Percentiles rank a stretch among this genome's conserved stretches.
These are phyloP conservation scores for Pyrenochaeta sp. DNA, from an alignment of 2,329 filamentous ascomycete genomes.

Conservation along the genomic window DNA sequence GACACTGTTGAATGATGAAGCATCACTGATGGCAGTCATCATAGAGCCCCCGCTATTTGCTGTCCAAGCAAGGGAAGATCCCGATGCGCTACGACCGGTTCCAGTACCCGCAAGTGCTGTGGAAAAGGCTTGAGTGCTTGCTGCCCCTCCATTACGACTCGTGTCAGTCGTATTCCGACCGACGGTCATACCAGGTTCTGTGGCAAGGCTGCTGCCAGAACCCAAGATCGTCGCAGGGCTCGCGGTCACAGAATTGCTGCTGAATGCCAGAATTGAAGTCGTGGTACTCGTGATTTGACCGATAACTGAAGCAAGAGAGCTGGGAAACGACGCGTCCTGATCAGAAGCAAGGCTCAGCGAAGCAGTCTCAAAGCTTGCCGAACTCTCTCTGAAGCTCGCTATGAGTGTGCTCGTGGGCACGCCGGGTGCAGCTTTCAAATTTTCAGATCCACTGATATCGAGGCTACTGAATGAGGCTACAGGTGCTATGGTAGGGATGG, in stretches of 20 bases:
- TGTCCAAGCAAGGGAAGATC: background rate
- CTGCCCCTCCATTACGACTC: background rate
- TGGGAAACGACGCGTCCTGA: background rate
- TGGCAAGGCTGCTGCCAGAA: background rate
- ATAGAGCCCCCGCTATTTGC: background rate
- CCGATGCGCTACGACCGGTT: background rate
- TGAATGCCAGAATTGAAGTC: background rate
- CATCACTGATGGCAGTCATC: background rate
- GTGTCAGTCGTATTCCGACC: background rate
- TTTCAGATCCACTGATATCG: constrained; percentile 2
- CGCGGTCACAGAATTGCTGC: background rate
- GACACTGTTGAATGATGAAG: background rate
- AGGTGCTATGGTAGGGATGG: too few species aligned
- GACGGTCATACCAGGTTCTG: background rate
- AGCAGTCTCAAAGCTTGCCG: too few species aligned
- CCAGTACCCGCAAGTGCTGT: background rate
- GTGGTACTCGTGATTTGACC: background rate
- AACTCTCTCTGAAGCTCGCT: too few species aligned
- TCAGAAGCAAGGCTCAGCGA: background rate
- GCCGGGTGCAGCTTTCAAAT: constrained; percentile 1
- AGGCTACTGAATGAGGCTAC: too few species aligned
- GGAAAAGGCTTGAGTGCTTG: background rate
- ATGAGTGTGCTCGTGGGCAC: too few species aligned
- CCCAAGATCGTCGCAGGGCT: background rate
- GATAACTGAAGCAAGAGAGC: background rate